phyloP scores from a whole-genome alignment of 179 eudicot genomes.

The Silene noctiflora region DNA sequence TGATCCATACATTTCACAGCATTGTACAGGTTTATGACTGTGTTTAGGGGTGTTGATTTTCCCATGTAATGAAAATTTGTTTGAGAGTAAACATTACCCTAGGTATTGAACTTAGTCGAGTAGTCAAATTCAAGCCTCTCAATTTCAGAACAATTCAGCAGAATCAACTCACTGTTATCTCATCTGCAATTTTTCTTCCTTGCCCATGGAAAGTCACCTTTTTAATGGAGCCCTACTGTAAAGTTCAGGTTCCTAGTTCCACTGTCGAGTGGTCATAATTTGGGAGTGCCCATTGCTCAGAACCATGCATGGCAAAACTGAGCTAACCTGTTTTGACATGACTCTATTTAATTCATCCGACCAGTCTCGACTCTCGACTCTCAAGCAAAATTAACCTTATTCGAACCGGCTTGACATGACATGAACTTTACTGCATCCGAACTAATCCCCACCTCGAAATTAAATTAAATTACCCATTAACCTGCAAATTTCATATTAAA shows the following conservation, averaged over 20 bases:
- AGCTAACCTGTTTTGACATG: no score
- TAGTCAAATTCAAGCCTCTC: conserved; percentile 18
- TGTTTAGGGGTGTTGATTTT: background rate
- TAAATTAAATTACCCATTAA: no score
- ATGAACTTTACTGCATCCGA: no score
- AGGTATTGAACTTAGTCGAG: conserved; percentile 15
- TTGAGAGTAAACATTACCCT: background rate
- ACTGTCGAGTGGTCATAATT: conserved; percentile 12
- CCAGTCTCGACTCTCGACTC: no score
- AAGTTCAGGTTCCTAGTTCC: conserved; percentile 34
- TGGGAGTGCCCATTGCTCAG: background rate
- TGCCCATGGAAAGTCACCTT: conserved; percentile 25
- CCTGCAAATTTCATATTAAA: background rate
- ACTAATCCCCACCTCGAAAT: no score
- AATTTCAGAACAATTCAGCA: background rate
- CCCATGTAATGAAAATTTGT: background rate
- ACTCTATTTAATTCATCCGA: no score
- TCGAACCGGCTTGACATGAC: no score
- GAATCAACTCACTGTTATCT: conserved; percentile 23
- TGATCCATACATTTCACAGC: background rate
- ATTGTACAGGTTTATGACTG: background rate
- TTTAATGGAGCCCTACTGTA: conserved; percentile 28
- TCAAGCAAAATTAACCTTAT: no score
- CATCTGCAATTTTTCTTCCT: conserved; percentile 21
- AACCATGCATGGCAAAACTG: no score